Evolutionary conservation across 108 stramenopile species (phyloP).

Genomic region (Epipyxis sp.): DNA sequence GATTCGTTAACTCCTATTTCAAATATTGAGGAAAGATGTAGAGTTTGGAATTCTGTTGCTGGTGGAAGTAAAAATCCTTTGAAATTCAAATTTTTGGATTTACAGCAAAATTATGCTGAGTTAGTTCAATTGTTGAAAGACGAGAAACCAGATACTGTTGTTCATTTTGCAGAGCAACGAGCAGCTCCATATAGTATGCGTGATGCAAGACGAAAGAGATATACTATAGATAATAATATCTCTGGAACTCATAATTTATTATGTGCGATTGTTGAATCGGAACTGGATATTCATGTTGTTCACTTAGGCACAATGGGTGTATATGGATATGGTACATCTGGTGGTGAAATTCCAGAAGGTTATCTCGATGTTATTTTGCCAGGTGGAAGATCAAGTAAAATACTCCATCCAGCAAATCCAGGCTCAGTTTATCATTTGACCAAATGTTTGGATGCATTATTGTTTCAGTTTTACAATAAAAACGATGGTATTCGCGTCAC

Average conservation of each 20-base stretch:
- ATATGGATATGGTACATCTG: slow-evolving; percentile 94
- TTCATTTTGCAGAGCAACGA: slow-evolving; percentile 97
- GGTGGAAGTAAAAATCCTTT: slow-evolving; percentile 73
- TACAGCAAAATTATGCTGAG: slow-evolving; percentile 88
- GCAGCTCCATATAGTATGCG: slow-evolving; percentile 97
- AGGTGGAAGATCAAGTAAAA: slow-evolving; percentile 73
- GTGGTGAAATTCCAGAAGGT: slow-evolving; percentile 97
- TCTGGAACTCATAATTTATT: slow-evolving; percentile 91
- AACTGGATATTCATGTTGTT: slow-evolving; percentile 89
- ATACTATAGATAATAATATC: slow-evolving; percentile 97
- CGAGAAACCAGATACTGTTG: slow-evolving; percentile 85
- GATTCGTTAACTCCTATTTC: slow-evolving; percentile 88
- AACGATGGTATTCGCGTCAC: slow-evolving; percentile 90
- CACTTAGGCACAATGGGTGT: slow-evolving; percentile 99
- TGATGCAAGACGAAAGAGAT: slow-evolving; percentile 81
- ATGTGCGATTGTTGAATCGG: slow-evolving; percentile 87
- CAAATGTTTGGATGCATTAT: slow-evolving; percentile 91
- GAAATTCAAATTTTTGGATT: slow-evolving; percentile 82
- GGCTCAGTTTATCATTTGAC: slow-evolving; percentile 61
- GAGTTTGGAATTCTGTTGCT: slow-evolving; percentile 87
- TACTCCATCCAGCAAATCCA: slow-evolving; percentile 95
- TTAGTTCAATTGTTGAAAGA: slow-evolving; percentile 85
- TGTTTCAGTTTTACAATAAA: slow-evolving; percentile 97
- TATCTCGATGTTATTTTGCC: slow-evolving; percentile 96
- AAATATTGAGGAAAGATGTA: slow-evolving; percentile 74